These are phyloP conservation scores for Yamadazyma akitaensis DNA, from an alignment of 805 yeast species.

Conservation along the genomic window DNA sequence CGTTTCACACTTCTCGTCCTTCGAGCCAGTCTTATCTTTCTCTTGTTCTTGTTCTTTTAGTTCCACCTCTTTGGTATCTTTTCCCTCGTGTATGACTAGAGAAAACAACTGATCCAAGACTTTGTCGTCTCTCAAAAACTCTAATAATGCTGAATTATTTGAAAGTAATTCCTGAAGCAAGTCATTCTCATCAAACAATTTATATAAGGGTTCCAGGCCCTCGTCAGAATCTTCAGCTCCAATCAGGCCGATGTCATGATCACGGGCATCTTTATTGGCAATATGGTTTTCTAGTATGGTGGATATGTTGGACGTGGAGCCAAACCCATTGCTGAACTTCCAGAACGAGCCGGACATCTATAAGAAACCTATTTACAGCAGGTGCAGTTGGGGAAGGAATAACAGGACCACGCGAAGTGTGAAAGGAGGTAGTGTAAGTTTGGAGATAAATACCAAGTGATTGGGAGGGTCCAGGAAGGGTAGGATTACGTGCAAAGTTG, in stretches of 20 bases:
- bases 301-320: slow-evolving; percentile 40
- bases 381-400: too few species aligned
- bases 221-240: neutral
- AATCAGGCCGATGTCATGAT: slow-evolving; percentile 10
- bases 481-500: neutral
- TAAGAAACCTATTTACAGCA: neutral
- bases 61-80: neutral
- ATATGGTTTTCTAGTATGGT: slow-evolving; percentile 36
- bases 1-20: neutral
- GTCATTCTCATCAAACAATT: slow-evolving; percentile 42
- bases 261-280: slow-evolving; percentile 16
- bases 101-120: slow-evolving; percentile 37
- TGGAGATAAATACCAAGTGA: too few species aligned
- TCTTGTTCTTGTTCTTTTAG: neutral
- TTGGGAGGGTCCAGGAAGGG: too few species aligned
- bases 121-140: slow-evolving; percentile 38
- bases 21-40: neutral
- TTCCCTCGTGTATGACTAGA: slow-evolving; percentile 35
- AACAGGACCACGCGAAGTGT: too few species aligned
- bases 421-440: too few species aligned
- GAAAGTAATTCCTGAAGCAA: slow-evolving; percentile 41
- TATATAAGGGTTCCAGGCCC: slow-evolving; percentile 23
- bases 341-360: slow-evolving; percentile 46
- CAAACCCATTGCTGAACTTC: slow-evolving; percentile 46
- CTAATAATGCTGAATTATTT: slow-evolving; percentile 40